Conservation (phyloP, 495 filamentous ascomycete genomes). For the Hypoxylon lenormandii region DNA sequence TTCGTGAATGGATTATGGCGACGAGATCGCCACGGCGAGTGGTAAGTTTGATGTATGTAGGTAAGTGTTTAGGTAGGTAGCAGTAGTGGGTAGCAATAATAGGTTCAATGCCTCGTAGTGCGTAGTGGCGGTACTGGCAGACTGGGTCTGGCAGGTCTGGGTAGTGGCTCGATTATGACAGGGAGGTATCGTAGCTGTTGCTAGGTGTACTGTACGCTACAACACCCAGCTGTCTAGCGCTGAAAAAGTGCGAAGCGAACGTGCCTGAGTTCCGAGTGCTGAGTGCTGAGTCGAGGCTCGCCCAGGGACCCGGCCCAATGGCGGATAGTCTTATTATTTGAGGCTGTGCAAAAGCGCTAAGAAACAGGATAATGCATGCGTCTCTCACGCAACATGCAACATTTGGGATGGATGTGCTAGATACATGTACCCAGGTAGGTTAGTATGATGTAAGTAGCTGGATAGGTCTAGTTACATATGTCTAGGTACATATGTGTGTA, state of each 20-base stretch:
- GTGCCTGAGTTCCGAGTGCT: background rate
- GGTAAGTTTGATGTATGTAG: slow-evolving; percentile 32
- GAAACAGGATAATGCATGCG: slow-evolving; percentile 38
- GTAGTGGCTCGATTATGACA: slow-evolving; percentile 20
- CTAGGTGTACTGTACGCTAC: background rate
- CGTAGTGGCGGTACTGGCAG: slow-evolving; percentile 12
- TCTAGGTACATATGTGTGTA: too few species aligned
- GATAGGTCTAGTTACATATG: too few species aligned
- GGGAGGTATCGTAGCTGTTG: background rate
- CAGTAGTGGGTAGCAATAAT: slow-evolving; percentile 30
- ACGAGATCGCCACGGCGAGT: slow-evolving; percentile 25
- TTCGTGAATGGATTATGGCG: slow-evolving; percentile 27
- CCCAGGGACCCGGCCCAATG: slow-evolving; percentile 20
- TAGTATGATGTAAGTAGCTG: too few species aligned
- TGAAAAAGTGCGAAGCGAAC: too few species aligned
- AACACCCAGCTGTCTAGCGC: slow-evolving; percentile 1
- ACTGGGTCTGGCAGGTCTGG: too few species aligned
- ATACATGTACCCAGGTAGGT: too few species aligned
- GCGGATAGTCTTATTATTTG: slow-evolving; percentile 3
- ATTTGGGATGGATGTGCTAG: too few species aligned
- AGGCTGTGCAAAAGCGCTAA: slow-evolving; percentile 45
- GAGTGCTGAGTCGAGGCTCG: slow-evolving; percentile 23
- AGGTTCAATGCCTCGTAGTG: slow-evolving; percentile 15
- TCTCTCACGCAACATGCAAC: background rate
- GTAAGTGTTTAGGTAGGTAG: slow-evolving; percentile 4